Percentiles rank a stretch among this genome's conserved stretches.
These are phyloP conservation scores for Shiraia sp. DNA, from an alignment of 2,329 filamentous ascomycete species.

Conservation along the genomic window DNA sequence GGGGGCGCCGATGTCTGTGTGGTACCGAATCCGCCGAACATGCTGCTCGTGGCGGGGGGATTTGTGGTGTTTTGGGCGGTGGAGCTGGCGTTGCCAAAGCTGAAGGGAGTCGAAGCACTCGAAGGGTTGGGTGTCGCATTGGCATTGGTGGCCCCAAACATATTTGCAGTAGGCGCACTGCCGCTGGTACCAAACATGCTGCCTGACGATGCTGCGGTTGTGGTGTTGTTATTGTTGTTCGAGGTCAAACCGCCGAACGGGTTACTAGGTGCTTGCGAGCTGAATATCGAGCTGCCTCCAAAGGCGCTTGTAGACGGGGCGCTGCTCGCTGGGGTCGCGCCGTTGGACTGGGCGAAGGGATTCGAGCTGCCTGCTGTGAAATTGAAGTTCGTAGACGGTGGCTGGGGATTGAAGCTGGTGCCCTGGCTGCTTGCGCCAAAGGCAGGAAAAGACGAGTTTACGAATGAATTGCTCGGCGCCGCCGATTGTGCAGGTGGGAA, in stretches of 20 bases:
- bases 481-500: slow-evolving; percentile 36
- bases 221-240: slow-evolving; percentile 21
- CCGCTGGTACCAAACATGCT: slow-evolving; percentile 21
- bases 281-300: slow-evolving; percentile 26
- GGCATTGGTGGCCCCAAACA: slow-evolving; percentile 17
- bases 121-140: slow-evolving; percentile 12
- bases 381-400: slow-evolving; percentile 30
- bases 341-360: slow-evolving; percentile 24
- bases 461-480: slow-evolving; percentile 29
- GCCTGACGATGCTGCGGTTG: slow-evolving; percentile 11
- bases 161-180: slow-evolving; percentile 14
- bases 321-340: slow-evolving; percentile 27
- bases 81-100: slow-evolving; percentile 19
- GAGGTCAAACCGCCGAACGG: slow-evolving; percentile 22
- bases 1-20: slow-evolving; percentile 9
- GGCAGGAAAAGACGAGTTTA: slow-evolving; percentile 36
- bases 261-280: slow-evolving; percentile 20
- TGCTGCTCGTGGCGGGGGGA: slow-evolving; percentile 15
- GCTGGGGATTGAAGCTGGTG: slow-evolving; percentile 29
- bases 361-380: slow-evolving; percentile 29
- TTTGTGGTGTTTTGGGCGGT: slow-evolving; percentile 16
- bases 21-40: slow-evolving; percentile 11
- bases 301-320: slow-evolving; percentile 16
- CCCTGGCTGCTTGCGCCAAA: slow-evolving; percentile 28
- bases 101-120: slow-evolving; percentile 21